Base-by-base conservation (phyloP, 2,329 filamentous ascomycete species). In the Claviceps humidiphila region DNA sequence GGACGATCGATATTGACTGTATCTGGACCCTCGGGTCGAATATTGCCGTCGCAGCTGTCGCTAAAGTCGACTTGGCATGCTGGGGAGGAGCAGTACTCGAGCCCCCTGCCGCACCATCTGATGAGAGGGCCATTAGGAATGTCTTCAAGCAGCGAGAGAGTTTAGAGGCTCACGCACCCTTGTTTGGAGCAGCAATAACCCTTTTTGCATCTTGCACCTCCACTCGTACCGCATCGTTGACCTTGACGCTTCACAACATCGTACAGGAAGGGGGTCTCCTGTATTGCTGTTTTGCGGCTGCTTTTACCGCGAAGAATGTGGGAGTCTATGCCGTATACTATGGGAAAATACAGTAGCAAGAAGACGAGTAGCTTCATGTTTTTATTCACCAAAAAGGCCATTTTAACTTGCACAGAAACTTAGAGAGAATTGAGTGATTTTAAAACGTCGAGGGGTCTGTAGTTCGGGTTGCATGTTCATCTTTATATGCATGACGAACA, bases 61-160 rank as follows among this genome's bases (percentile, higher is more conserved):
- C 78, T 78, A 57, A 78, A 82, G 57, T 74, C 66, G 59, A 82
- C 77, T 61, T 79, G 73, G 60, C 81, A 85, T 51, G 80, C 74
- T 2, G 81, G 81, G 20, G 79, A 74, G 34, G 72, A 71, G 65
- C 81, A 85, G 64, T 81, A 80, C 1, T 76, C 72, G 11, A 62
- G 62, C 4, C 68, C 71, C n/a, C 63, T 71, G 49, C 78, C 79
- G 56, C 78, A 82, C 71, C 74, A 81, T 44, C 74, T 76, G n/a
- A 2, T 6, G 7, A 5, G n/a, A 44, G 1, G 1, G n/a, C 7
- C 6, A 5, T 8, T n/a, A 50, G 1, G 4, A 43, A 22, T 30
- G 3, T 2, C 17, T 14, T n/a, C 44, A 58, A 51, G 26, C 5
- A 40, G 14, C 5, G 22, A 30, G 14, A 16, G 39, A 5, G 14